Conservation (phyloP, 306 rosid genomes). For the Fragaria vesca region DNA sequence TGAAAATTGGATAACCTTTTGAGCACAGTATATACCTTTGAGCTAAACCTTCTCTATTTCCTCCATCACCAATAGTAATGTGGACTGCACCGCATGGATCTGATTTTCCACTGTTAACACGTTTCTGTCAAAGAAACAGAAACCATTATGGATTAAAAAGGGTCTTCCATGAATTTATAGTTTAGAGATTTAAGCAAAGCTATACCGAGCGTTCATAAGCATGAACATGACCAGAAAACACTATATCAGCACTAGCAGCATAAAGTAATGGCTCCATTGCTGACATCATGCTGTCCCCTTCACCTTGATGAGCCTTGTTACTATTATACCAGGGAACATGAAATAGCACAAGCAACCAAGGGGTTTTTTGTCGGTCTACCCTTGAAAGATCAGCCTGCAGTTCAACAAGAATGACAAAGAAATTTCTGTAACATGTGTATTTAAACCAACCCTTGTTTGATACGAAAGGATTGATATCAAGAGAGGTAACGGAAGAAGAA, state of each 20-base stretch:
- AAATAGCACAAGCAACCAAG: conserved; percentile 74
- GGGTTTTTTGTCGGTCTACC: conserved; percentile 77
- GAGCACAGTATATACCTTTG: conserved; percentile 39
- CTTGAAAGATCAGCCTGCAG: conserved; percentile 63
- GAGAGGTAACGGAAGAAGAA: background rate
- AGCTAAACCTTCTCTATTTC: conserved; percentile 90
- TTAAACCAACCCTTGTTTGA: background rate
- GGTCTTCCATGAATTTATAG: background rate
- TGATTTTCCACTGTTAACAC: conserved; percentile 54
- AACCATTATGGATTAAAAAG: conserved; percentile 5
- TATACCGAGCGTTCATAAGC: conserved; percentile 91
- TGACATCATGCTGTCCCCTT: conserved; percentile 73
- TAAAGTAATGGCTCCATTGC: conserved; percentile 78
- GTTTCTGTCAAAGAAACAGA: conserved; percentile 49
- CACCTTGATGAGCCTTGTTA: conserved; percentile 86
- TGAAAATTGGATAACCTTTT: background rate
- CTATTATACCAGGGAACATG: conserved; percentile 98
- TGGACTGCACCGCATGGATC: conserved; percentile 85
- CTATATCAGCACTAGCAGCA: conserved; percentile 73
- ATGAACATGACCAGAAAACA: conserved; percentile 84
- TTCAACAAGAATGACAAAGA: conserved; percentile 22
- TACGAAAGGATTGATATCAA: background rate
- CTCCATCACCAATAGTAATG: conserved; percentile 93
- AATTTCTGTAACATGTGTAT: background rate
- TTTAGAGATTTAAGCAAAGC: background rate